These are phyloP conservation scores for Hypoxylon fuscum DNA, from an alignment of 495 filamentous ascomycete species.

Conservation along the genomic window DNA sequence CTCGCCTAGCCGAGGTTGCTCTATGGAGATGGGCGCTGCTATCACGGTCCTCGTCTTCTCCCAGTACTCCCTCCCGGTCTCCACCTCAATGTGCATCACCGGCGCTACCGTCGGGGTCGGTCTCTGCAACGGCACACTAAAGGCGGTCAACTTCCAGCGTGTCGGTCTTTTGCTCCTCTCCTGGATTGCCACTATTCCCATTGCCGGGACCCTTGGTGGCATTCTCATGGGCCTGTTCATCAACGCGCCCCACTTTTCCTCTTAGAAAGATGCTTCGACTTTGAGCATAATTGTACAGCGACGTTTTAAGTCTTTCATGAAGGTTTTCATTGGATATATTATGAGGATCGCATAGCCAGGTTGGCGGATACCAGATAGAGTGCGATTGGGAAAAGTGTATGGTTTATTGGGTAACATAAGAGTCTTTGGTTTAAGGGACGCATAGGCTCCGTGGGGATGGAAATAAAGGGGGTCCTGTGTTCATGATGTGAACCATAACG, in stretches of 20 bases:
- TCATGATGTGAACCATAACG: too few species aligned
- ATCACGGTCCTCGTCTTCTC: slow-evolving; percentile 72
- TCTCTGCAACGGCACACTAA: slow-evolving; percentile 64
- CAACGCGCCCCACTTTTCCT: slow-evolving; percentile 65
- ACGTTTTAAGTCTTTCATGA: neutral
- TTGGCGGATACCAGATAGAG: slow-evolving; percentile 14
- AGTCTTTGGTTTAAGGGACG: neutral
- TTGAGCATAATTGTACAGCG: neutral
- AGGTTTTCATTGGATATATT: neutral
- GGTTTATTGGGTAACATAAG: neutral
- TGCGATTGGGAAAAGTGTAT: slow-evolving; percentile 3
- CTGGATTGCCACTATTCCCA: slow-evolving; percentile 72
- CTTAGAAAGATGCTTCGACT: neutral
- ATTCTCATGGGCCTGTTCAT: slow-evolving; percentile 69
- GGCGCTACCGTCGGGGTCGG: slow-evolving; percentile 67
- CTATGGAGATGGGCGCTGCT: slow-evolving; percentile 73
- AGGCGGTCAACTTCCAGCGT: slow-evolving; percentile 71
- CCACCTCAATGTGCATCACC: slow-evolving; percentile 68
- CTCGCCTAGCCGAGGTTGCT: slow-evolving; percentile 67
- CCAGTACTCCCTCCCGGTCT: slow-evolving; percentile 67
- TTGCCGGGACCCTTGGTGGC: slow-evolving; percentile 68
- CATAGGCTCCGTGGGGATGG: neutral
- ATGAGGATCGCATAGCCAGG: neutral
- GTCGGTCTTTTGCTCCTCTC: slow-evolving; percentile 57
- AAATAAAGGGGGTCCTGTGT: too few species aligned